Percentiles rank a stretch among this genome's conserved stretches.
phyloP scores from a whole-genome alignment of 1,139 yeast species.

The Kazachstania sp. region DNA sequence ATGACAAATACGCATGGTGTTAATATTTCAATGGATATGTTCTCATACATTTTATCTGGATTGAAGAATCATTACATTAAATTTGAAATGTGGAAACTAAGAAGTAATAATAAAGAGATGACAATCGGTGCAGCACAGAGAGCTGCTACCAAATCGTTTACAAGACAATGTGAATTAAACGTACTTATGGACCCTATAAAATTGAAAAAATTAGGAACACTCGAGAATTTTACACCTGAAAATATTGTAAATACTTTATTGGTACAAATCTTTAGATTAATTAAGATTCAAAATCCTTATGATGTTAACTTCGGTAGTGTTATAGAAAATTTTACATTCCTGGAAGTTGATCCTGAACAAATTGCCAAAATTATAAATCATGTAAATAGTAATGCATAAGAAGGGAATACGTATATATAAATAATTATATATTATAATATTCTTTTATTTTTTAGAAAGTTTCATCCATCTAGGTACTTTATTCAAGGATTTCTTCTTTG shows the following conservation, averaged over 20 bases:
- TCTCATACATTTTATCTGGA: slow-evolving; percentile 15
- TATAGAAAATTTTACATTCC: slow-evolving; percentile 7
- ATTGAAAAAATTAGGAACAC: not conserved
- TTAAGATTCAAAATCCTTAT: slow-evolving; percentile 10
- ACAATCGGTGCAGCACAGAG: not conserved
- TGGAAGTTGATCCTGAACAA: slow-evolving; percentile 4
- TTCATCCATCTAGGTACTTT: slow-evolving; percentile 35
- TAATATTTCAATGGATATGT: slow-evolving; percentile 6
- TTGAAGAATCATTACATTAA: slow-evolving; percentile 17
- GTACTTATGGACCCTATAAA: not conserved
- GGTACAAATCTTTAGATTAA: slow-evolving; percentile 9
- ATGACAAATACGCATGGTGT: slow-evolving; percentile 16
- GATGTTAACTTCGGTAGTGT: slow-evolving; percentile 11
- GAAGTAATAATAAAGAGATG: not conserved
- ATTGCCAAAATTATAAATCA: slow-evolving; percentile 2
- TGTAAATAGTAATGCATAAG: slow-evolving; percentile 8
- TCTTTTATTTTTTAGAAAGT: slow-evolving; percentile 31
- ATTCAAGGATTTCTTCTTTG: slow-evolving; percentile 12
- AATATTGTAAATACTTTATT: slow-evolving; percentile 4
- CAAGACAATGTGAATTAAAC: not conserved
- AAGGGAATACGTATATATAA: not conserved
- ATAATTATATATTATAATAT: not conserved
- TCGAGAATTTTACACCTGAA: not conserved
- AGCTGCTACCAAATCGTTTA: not conserved
- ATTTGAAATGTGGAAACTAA: slow-evolving; percentile 7